These are phyloP conservation scores for Citrus sp. DNA, from an alignment of 345 rosid genomes.

Conservation along the genomic window DNA sequence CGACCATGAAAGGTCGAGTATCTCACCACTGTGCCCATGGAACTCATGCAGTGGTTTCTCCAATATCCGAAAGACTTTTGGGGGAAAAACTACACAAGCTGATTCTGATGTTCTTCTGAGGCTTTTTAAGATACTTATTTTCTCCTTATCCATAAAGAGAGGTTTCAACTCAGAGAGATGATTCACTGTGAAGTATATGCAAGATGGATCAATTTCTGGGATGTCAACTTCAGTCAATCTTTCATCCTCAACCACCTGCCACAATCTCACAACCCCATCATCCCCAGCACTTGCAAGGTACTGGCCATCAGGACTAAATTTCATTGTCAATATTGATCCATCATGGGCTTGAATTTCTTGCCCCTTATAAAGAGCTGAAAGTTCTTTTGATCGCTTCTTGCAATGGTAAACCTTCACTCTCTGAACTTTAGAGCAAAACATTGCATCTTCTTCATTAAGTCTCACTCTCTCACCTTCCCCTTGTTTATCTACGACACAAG, in stretches of 20 bases:
- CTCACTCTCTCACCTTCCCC: constrained; percentile 34
- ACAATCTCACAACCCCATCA: constrained; percentile 57
- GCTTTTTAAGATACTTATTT: constrained; percentile 43
- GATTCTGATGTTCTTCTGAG: constrained; percentile 67
- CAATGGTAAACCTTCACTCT: constrained; percentile 68
- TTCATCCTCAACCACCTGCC: constrained; percentile 70
- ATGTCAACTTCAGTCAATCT: constrained; percentile 55
- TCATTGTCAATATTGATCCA: constrained; percentile 70
- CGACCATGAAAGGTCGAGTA: constrained; percentile 83
- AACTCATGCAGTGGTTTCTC: constrained; percentile 75
- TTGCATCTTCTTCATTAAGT: constrained; percentile 23
- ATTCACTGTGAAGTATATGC: constrained; percentile 72
- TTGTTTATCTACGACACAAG: constrained; percentile 49
- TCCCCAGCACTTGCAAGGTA: constrained; percentile 79
- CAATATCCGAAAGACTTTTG: constrained; percentile 65
- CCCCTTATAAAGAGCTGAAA: constrained; percentile 65
- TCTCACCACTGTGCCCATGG: constrained; percentile 57
- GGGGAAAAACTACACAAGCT: constrained; percentile 81
- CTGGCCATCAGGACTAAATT: constrained; percentile 79
- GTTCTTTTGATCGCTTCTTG: constrained; percentile 59
- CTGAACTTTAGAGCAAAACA: constrained; percentile 35
- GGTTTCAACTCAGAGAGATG: constrained; percentile 68
- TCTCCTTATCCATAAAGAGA: constrained; percentile 49
- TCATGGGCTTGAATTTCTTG: constrained; percentile 79
- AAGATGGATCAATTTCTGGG: constrained; percentile 74